Evolutionary conservation across 495 filamentous ascomycete species (phyloP), one percentile per base, ranked within the genome.

Genomic region (Hypoxylon subgilvum): DNA sequence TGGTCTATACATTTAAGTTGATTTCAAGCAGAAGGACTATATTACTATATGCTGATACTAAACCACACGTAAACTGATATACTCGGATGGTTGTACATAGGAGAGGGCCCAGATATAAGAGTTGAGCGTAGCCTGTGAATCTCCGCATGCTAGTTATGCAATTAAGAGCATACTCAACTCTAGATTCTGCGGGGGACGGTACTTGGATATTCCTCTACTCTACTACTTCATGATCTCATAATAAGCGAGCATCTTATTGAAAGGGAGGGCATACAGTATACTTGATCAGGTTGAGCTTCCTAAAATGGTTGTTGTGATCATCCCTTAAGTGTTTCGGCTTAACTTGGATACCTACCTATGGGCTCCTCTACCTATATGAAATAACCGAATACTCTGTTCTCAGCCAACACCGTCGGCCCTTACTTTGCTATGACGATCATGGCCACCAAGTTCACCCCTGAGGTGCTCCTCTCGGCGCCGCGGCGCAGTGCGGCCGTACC

Each of bases 401-500:
- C 13, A 7, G 32, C 25, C 31, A 41, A 36, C 30, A 8, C 8
- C 8, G 23, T 27, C 23, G 8, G 8, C 23, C 23, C 23, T 8
- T 27, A 63, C 23, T 43, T 55, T 55, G 70, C 55, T 7, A 90
- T 90, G 86, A 84, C 84, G 43, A 76, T 88, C 61, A 79, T 80
- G 61, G 82, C 85, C 4, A 82, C 82, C 67, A 87, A 86, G 63
- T 90, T 91, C 72, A 89, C 85, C 0, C 88, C 88, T 4, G 84
- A 90, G 84, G 87, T 92, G 30, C 82, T 97, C 47, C 84, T 97
- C 64, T 86, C 86, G 64, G 91, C 91, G 10, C 91, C 93, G 22
- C 84, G 93, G 27, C 85, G 93, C 32, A 89, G 88, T 34, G 67
- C 85, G 16, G 92, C 88, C 18, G 72, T 86, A 10, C 91, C 93